Percentiles rank a stretch among this genome's conserved stretches.
Conservation (phyloP, 2,329 filamentous ascomycete species). For the Phyllosticta citribraziliensis region DNA sequence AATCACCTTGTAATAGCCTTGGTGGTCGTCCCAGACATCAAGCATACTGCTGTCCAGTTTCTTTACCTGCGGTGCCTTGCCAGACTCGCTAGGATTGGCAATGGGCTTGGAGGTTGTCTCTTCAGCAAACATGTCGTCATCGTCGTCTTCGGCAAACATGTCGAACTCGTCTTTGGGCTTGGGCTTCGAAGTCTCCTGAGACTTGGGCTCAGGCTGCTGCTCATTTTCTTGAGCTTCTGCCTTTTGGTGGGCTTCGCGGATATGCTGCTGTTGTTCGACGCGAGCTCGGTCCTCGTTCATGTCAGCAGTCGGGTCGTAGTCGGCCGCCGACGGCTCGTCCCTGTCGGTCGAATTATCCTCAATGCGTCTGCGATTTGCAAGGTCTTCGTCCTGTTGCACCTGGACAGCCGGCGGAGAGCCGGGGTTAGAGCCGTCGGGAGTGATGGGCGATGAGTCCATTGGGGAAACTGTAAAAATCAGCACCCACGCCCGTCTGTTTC, state of each 20-base stretch:
- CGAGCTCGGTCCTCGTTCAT: constrained; percentile 75
- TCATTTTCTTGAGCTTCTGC: constrained; percentile 39
- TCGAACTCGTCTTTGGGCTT: constrained; percentile 47
- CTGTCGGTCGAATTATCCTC: constrained; percentile 31
- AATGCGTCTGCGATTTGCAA: constrained; percentile 23
- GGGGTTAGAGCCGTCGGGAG: constrained; percentile 28
- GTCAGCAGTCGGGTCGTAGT: constrained; percentile 82
- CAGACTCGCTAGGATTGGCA: constrained; percentile 34
- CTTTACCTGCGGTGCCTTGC: constrained; percentile 32
- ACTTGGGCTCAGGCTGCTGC: constrained; percentile 43
- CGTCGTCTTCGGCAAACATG: constrained; percentile 53
- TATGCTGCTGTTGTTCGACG: constrained; percentile 51
- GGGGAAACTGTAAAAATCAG: constrained; percentile 18
- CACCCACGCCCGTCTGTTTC: background rate
- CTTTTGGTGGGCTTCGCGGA: constrained; percentile 10
- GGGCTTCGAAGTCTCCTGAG: constrained; percentile 39
- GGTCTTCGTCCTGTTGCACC: constrained; percentile 31
- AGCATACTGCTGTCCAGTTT: constrained; percentile 57
- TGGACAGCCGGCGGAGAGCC: constrained; percentile 30
- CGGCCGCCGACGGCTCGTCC: constrained; percentile 80
- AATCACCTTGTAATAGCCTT: constrained; percentile 94
- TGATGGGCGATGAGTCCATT: constrained; percentile 25
- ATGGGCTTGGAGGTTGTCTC: constrained; percentile 46
- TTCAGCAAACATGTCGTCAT: constrained; percentile 86
- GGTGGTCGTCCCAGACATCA: constrained; percentile 69